phyloP scores from a whole-genome alignment of 2,329 filamentous ascomycete genomes.

The Fusarium sublunatum region DNA sequence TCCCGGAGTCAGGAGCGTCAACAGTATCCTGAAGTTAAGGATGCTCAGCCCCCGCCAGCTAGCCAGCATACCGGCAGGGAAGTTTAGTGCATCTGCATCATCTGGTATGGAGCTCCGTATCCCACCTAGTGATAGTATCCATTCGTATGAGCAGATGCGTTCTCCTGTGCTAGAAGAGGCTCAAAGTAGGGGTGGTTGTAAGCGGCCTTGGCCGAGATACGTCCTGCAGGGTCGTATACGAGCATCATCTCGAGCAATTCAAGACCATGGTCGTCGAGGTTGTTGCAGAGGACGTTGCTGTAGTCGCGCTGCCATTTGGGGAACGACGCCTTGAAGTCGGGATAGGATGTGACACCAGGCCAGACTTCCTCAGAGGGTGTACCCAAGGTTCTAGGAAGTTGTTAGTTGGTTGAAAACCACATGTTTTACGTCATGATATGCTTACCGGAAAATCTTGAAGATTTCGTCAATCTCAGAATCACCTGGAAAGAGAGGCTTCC shows the following conservation, averaged over 20 bases:
- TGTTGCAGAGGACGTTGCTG: slow-evolving; percentile 73
- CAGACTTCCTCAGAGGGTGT: slow-evolving; percentile 85
- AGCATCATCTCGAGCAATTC: slow-evolving; percentile 78
- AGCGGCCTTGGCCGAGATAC: slow-evolving; percentile 90
- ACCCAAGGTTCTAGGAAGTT: slow-evolving; percentile 71
- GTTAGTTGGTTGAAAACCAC: slow-evolving; percentile 14
- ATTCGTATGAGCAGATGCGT: slow-evolving; percentile 47
- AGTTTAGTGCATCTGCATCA: slow-evolving; percentile 36
- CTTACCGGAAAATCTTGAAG: slow-evolving; percentile 76
- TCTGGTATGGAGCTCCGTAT: slow-evolving; percentile 40
- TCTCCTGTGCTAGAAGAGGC: slow-evolving; percentile 50
- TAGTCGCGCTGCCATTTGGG: slow-evolving; percentile 87
- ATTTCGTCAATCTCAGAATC: slow-evolving; percentile 73
- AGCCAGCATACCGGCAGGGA: slow-evolving; percentile 5
- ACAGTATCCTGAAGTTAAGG: slow-evolving; percentile 26
- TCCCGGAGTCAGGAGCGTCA: slow-evolving; percentile 9
- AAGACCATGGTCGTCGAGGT: slow-evolving; percentile 77
- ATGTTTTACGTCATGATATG: not conserved
- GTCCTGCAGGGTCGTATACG: slow-evolving; percentile 86
- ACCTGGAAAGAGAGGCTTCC: slow-evolving; percentile 91
- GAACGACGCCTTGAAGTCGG: slow-evolving; percentile 92
- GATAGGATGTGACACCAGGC: slow-evolving; percentile 94
- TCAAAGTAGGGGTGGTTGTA: slow-evolving; percentile 86
- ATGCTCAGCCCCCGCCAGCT: slow-evolving; percentile 17
- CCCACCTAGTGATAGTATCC: slow-evolving; percentile 54